Conservation (phyloP, 345 rosid genomes). For the Cochlearia excelsa region DNA sequence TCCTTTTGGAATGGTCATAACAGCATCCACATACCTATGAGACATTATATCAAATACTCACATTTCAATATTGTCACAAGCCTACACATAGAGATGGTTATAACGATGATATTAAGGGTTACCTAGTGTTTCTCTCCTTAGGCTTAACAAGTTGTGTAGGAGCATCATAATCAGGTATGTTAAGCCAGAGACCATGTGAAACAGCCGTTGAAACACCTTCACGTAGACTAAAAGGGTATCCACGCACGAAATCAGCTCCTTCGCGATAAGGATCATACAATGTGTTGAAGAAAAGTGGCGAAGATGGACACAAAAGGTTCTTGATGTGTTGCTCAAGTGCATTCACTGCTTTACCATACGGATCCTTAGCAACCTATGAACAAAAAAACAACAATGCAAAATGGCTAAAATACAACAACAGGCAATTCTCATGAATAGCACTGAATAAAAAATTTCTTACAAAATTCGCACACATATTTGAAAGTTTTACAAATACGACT, state of each 20-base stretch:
- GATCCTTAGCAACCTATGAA: constrained; percentile 84
- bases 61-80: background rate
- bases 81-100: background rate
- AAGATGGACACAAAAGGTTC: constrained; percentile 77
- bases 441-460: no score
- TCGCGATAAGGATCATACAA: constrained; percentile 84
- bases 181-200: constrained; percentile 98
- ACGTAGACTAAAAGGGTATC: constrained; percentile 91
- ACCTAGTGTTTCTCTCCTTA: constrained; percentile 83
- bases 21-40: constrained; percentile 82
- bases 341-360: constrained; percentile 71
- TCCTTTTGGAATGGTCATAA: constrained; percentile 90
- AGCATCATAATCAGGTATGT: constrained; percentile 97
- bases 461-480: no score
- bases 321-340: constrained; percentile 97
- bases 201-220: constrained; percentile 97
- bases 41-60: constrained; percentile 3
- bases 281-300: constrained; percentile 96
- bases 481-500: no score
- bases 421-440: background rate
- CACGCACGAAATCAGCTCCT: constrained; percentile 96
- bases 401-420: background rate
- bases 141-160: constrained; percentile 99
- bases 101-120: constrained; percentile 19
- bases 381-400: background rate